Evolutionary conservation across 352 stramenopile species (phyloP).

Genomic region (Pythium phragmiticola): DNA sequence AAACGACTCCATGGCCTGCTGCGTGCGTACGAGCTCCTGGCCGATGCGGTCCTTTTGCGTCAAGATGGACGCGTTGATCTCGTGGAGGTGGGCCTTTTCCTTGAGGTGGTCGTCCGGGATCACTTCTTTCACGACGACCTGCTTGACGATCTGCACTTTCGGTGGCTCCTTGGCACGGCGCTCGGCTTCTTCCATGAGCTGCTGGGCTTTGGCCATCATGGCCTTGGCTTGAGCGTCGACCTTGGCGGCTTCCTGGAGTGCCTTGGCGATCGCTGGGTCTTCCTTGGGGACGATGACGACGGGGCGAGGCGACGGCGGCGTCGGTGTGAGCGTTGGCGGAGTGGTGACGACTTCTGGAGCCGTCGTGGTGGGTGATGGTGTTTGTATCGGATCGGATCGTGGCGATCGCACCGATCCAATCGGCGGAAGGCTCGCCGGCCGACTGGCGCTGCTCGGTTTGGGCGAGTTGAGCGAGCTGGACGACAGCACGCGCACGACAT

Average conservation of each 20-base stretch:
- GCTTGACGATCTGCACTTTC: slow-evolving; percentile 49
- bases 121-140: slow-evolving; percentile 80
- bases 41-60: slow-evolving; percentile 72
- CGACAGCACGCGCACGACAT: slow-evolving; percentile 13
- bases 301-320: not conserved
- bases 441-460: slow-evolving; percentile 24
- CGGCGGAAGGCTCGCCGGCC: slow-evolving; percentile 16
- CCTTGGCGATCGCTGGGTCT: slow-evolving; percentile 41
- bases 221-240: slow-evolving; percentile 67
- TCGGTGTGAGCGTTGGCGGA: not conserved
- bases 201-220: slow-evolving; percentile 73
- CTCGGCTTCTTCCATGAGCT: slow-evolving; percentile 64
- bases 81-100: slow-evolving; percentile 58
- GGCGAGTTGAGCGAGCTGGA: slow-evolving; percentile 17
- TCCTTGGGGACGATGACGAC: slow-evolving; percentile 16
- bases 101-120: slow-evolving; percentile 67
- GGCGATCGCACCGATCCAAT: slow-evolving; percentile 8
- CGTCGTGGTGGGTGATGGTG: not conserved
- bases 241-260: slow-evolving; percentile 44
- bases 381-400: not conserved
- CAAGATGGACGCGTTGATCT: slow-evolving; percentile 64
- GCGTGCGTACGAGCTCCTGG: slow-evolving; percentile 68
- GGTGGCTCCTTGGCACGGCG: slow-evolving; percentile 33
- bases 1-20: slow-evolving; percentile 66
- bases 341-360: not conserved